Percentiles rank a stretch among this genome's conserved stretches.
Evolutionary conservation across 1,139 yeast genomes (phyloP).

Genomic region (Lodderomyces margitis): DNA sequence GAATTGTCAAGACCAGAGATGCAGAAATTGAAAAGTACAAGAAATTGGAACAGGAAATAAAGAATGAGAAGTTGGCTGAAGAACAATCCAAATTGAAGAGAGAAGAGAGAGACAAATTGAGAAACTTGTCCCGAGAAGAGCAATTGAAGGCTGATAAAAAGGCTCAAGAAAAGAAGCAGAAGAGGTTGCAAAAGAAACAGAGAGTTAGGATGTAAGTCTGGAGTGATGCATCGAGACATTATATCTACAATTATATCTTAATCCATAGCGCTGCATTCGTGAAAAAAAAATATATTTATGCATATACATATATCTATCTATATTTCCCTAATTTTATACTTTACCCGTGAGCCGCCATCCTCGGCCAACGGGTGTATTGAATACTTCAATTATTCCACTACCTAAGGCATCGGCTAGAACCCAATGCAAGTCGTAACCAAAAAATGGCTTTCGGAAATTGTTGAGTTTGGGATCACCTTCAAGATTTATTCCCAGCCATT

Average conservation of each 20-base stretch:
- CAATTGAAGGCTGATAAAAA: slow-evolving; percentile 75
- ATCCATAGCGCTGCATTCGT: neutral
- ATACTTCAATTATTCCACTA: slow-evolving; percentile 65
- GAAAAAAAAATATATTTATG: neutral
- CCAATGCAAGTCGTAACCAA: slow-evolving; percentile 64
- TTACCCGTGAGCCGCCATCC: slow-evolving; percentile 66
- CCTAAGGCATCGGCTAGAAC: slow-evolving; percentile 64
- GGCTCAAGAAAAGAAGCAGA: slow-evolving; percentile 44
- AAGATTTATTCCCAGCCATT: slow-evolving; percentile 45
- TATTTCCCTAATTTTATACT: slow-evolving; percentile 15
- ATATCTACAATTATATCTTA: neutral
- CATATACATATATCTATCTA: slow-evolving; percentile 3
- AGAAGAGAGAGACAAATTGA: slow-evolving; percentile 53
- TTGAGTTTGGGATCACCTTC: slow-evolving; percentile 36
- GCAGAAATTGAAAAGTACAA: slow-evolving; percentile 59
- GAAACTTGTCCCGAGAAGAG: slow-evolving; percentile 65
- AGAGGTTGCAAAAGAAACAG: slow-evolving; percentile 42
- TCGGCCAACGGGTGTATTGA: slow-evolving; percentile 66
- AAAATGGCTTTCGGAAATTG: slow-evolving; percentile 53
- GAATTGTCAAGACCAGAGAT: slow-evolving; percentile 74
- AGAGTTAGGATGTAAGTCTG: slow-evolving; percentile 33
- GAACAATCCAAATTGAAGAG: slow-evolving; percentile 70
- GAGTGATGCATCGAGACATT: neutral
- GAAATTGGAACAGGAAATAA: slow-evolving; percentile 56
- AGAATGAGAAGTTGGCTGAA: slow-evolving; percentile 66